Evolutionary conservation across 1,139 yeast genomes (phyloP).

Genomic region (Sugiyamaella grinbergsii): DNA sequence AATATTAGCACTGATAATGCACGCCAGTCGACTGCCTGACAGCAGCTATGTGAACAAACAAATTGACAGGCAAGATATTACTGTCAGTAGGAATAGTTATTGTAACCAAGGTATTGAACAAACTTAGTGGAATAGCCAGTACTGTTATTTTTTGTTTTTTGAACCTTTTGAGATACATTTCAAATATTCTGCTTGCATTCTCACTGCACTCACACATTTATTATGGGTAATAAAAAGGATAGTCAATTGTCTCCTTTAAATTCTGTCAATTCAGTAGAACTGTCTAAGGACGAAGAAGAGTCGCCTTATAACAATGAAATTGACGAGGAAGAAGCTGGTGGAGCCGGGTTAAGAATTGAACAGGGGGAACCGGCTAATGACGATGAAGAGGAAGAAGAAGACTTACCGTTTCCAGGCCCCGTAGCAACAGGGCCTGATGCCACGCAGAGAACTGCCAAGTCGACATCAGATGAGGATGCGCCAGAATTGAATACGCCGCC

Average conservation of each 20-base stretch:
- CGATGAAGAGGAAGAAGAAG: conserved; percentile 11
- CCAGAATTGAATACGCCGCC: too few relatives aligned
- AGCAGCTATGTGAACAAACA: too few relatives aligned
- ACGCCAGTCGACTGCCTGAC: too few relatives aligned
- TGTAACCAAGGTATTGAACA: too few relatives aligned
- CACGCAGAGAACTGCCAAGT: too few relatives aligned
- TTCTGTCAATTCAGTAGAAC: conserved; percentile 2
- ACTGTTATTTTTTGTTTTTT: too few relatives aligned
- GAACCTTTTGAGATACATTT: too few relatives aligned
- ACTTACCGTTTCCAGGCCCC: conserved; percentile 2
- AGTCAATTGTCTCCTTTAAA: background rate
- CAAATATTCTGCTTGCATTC: too few relatives aligned
- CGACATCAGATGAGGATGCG: too few relatives aligned
- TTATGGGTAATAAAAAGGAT: background rate
- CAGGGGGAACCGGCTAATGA: background rate
- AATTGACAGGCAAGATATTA: too few relatives aligned
- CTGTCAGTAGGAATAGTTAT: too few relatives aligned
- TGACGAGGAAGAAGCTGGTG: background rate
- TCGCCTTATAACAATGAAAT: background rate
- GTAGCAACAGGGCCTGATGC: background rate
- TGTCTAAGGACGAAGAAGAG: background rate
- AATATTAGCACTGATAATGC: background rate
- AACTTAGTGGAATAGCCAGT: too few relatives aligned
- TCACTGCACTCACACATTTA: background rate
- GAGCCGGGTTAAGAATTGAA: background rate